These are phyloP conservation scores for Nigrospora osmanthi DNA, from an alignment of 2,329 filamentous ascomycete genomes.

Conservation along the genomic window DNA sequence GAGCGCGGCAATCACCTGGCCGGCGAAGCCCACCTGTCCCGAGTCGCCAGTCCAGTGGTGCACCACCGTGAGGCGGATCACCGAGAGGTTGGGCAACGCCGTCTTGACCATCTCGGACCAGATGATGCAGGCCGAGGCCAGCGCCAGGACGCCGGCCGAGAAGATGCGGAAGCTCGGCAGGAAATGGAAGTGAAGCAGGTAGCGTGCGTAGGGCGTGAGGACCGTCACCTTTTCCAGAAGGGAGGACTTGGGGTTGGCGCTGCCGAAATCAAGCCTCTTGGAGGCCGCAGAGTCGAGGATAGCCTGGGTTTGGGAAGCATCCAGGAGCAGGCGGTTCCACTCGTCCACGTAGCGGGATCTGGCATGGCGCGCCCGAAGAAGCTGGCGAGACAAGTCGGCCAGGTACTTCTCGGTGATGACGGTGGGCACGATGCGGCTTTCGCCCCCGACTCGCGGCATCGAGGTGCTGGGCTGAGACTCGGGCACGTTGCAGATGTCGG, in stretches of 20 bases:
- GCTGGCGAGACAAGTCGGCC: slow-evolving; percentile 76
- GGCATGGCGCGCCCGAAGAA: slow-evolving; percentile 76
- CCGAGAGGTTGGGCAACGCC: slow-evolving; percentile 68
- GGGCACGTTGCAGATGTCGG: slow-evolving; percentile 64
- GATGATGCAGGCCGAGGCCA: slow-evolving; percentile 75
- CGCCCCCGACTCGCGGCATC: slow-evolving; percentile 31
- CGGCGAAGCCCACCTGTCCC: slow-evolving; percentile 75
- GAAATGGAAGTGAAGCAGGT: slow-evolving; percentile 66
- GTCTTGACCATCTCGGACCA: slow-evolving; percentile 92
- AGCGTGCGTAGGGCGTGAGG: slow-evolving; percentile 75
- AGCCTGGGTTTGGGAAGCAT: slow-evolving; percentile 67
- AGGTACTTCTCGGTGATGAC: slow-evolving; percentile 91
- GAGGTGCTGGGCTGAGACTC: slow-evolving; percentile 46
- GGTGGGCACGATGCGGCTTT: slow-evolving; percentile 52
- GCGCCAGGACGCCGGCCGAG: slow-evolving; percentile 58
- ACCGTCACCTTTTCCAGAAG: slow-evolving; percentile 48
- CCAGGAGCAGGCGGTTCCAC: slow-evolving; percentile 72
- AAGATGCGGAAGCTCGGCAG: slow-evolving; percentile 60
- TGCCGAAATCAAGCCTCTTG: slow-evolving; percentile 69
- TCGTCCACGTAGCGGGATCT: slow-evolving; percentile 76
- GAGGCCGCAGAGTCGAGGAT: slow-evolving; percentile 80
- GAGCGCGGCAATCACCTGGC: slow-evolving; percentile 72
- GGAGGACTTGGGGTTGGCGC: slow-evolving; percentile 45
- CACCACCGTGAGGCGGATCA: slow-evolving; percentile 59
- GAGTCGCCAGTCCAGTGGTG: slow-evolving; percentile 65